Base-by-base conservation (phyloP, 352 stramenopile species). In the Phytophthora podocarpi region DNA sequence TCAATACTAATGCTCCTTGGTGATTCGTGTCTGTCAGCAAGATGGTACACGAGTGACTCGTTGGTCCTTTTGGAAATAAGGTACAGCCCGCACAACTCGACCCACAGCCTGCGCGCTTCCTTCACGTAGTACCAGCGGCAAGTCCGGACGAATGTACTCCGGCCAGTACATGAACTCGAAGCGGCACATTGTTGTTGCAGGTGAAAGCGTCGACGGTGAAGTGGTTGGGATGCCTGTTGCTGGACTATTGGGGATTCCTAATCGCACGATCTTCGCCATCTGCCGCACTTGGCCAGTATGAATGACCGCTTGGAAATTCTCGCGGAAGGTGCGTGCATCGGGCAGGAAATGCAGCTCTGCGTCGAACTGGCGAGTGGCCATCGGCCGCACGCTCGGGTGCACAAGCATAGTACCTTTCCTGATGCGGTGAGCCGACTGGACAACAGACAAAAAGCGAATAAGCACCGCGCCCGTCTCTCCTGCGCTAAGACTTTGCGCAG, bases 131-230 rank as follows among this genome's bases (percentile, higher is more conserved):
- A 95, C 82, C n/a, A 95, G 63, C 45, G 85, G 85, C 35, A 90
- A 52, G 40, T 95, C 80, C 0, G 83, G 83, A 24, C 81, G 85
- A 54, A 95, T 80, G 58, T 92, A 92, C 70, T 95, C 85, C 0
- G 85, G 81, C 75, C 82, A 91, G 74, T 95, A 91, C 74, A 95
- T 89, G 65, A 95, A 95, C 53, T 93, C 80, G 28, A 95, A 93
- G 23, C 85, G 82, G 37, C 85, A 91, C 35, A 90, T 76, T 39
- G 71, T 84, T 18, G 66, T 68, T 43, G 70, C 28, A 55, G 78
- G 45, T 32, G 57, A 39, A 45, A 63, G 48, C 30, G n/a, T 59
- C 16, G 41, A 59, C 11, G 28, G 32, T 39, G 30, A 46, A 1
- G 64, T 34, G 3, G 57, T 68, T 18, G 49, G 23, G 5, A 57